A percentile compares a stretch with the other conserved stretches of the same genome.
phyloP scores from a whole-genome alignment of 495 filamentous ascomycete genomes.

The Ascodesmis nigricans region DNA sequence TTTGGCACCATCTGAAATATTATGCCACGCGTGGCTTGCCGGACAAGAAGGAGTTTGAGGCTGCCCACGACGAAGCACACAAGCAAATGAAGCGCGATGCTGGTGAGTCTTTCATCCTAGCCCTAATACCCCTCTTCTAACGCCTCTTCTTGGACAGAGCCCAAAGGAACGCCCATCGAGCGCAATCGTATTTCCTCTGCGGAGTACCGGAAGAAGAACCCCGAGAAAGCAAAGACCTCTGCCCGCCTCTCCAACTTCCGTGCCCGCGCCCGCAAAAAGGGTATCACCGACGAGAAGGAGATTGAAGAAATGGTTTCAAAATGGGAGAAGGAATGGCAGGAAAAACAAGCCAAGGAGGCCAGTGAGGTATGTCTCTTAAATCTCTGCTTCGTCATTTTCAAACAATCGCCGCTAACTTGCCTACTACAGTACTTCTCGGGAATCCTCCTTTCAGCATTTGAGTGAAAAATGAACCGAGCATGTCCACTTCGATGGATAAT shows the following conservation, averaged over 20 bases:
- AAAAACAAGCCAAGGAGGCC: constrained; percentile 20
- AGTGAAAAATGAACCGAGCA: constrained; percentile 15
- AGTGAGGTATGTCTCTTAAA: constrained; percentile 15
- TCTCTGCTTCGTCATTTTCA: not conserved
- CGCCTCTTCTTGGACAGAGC: constrained; percentile 9
- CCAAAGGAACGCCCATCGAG: constrained; percentile 19
- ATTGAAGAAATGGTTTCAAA: constrained; percentile 16
- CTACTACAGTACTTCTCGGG: constrained; percentile 18
- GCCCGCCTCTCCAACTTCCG: constrained; percentile 20
- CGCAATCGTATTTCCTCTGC: constrained; percentile 20
- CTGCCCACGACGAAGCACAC: constrained; percentile 18
- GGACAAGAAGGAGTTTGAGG: constrained; percentile 19
- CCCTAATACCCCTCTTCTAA: not conserved
- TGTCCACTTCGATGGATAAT: too few species aligned
- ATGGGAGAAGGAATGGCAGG: constrained; percentile 21
- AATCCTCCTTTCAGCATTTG: constrained; percentile 19
- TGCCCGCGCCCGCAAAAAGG: constrained; percentile 20
- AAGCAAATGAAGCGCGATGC: constrained; percentile 19
- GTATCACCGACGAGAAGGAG: constrained; percentile 13
- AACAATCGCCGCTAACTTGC: constrained; percentile 1
- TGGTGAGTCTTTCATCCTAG: constrained; percentile 7
- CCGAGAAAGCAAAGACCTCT: constrained; percentile 20
- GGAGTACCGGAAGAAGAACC: constrained; percentile 20
- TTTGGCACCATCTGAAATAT: constrained; percentile 21
- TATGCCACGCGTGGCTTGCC: constrained; percentile 20